These are phyloP conservation scores for Geotrichum macrosporum DNA, from an alignment of 1,139 yeast genomes.

Conservation along the genomic window DNA sequence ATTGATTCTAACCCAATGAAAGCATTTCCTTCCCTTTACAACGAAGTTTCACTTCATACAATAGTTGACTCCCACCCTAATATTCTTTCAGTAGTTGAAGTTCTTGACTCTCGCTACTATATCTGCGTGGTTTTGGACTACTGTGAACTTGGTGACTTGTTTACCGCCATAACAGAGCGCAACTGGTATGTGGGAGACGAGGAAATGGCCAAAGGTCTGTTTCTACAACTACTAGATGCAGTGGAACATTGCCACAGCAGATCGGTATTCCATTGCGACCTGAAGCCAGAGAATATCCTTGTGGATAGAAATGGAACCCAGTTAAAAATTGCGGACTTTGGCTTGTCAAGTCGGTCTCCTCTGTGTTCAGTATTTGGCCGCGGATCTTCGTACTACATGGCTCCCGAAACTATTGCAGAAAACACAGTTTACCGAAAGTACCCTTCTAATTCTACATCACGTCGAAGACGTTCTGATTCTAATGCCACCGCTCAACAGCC, in stretches of 20 bases:
- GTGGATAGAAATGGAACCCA: slow-evolving; percentile 58
- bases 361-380: slow-evolving; percentile 67
- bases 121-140: slow-evolving; percentile 78
- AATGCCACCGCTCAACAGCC: background rate
- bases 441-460: background rate
- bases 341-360: slow-evolving; percentile 63
- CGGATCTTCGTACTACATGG: slow-evolving; percentile 89
- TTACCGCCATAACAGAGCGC: slow-evolving; percentile 69
- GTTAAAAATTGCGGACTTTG: slow-evolving; percentile 76
- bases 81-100: slow-evolving; percentile 68
- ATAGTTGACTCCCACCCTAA: slow-evolving; percentile 75
- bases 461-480: slow-evolving; percentile 2
- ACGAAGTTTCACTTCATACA: slow-evolving; percentile 70
- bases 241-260: slow-evolving; percentile 62
- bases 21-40: slow-evolving; percentile 38
- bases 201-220: slow-evolving; percentile 60
- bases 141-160: slow-evolving; percentile 76
- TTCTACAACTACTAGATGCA: slow-evolving; percentile 70
- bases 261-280: slow-evolving; percentile 79
- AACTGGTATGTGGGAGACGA: slow-evolving; percentile 52
- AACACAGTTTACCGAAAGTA: slow-evolving; percentile 37
- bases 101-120: slow-evolving; percentile 41
- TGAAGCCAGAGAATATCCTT: slow-evolving; percentile 85
- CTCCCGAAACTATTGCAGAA: slow-evolving; percentile 63
- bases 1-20: slow-evolving; percentile 23